Percentiles rank a stretch among this genome's conserved stretches.
Evolutionary conservation across 2,329 filamentous ascomycete species (phyloP).

Genomic region (Trichoderma cornu-damae): DNA sequence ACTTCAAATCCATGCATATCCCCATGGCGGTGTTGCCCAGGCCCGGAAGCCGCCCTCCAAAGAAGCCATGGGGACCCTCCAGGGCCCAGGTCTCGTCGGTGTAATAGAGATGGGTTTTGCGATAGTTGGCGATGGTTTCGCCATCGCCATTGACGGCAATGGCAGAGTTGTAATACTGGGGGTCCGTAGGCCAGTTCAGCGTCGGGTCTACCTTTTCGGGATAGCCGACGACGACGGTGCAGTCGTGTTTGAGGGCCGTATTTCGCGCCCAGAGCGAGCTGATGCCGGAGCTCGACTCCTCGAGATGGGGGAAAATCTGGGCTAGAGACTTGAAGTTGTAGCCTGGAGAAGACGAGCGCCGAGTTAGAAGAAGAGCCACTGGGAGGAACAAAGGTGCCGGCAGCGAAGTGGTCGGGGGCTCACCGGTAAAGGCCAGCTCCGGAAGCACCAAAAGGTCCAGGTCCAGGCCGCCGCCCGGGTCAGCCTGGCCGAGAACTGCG

Average conservation of each 20-base stretch:
- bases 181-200: conserved; percentile 44
- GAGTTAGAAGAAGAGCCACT: neutral
- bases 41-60: conserved; percentile 38
- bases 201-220: conserved; percentile 60
- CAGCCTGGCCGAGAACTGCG: conserved; percentile 50
- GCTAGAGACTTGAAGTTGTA: conserved; percentile 71
- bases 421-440: conserved; percentile 71
- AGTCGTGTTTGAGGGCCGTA: conserved; percentile 60
- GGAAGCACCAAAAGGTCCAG: conserved; percentile 69
- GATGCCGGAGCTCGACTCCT: conserved; percentile 60
- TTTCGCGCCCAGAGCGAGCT: conserved; percentile 66
- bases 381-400: no score
- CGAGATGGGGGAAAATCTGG: conserved; percentile 64
- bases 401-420: conserved; percentile 20
- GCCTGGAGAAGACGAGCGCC: conserved; percentile 39
- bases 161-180: conserved; percentile 51
- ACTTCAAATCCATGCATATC: conserved; percentile 63
- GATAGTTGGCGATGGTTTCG: conserved; percentile 56
- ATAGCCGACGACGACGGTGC: conserved; percentile 66
- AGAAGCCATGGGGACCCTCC: conserved; percentile 51
- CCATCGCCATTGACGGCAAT: conserved; percentile 55
- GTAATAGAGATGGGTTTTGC: conserved; percentile 55
- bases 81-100: conserved; percentile 59
- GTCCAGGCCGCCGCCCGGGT: conserved; percentile 54
- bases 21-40: conserved; percentile 53